phyloP scores from a whole-genome alignment of 768 basidiomycete genomes.

The Phanerodontia chrysosporium region DNA sequence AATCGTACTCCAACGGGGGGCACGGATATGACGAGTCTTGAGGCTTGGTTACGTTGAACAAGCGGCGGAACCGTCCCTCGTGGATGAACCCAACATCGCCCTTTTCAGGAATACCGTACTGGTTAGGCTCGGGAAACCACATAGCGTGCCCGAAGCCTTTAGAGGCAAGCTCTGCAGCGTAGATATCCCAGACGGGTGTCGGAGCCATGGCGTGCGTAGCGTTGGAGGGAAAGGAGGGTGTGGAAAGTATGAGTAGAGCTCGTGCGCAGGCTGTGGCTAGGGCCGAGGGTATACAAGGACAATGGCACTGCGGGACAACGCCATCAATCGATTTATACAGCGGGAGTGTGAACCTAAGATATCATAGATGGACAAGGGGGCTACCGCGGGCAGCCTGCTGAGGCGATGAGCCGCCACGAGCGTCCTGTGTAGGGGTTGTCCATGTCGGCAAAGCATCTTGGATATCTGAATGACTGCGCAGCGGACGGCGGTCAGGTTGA shows the following conservation, averaged over 20 bases:
- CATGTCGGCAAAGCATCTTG: too few relatives aligned
- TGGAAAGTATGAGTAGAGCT: neutral
- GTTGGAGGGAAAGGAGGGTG: neutral
- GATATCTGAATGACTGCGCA: neutral
- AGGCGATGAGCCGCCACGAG: neutral
- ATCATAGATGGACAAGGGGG: neutral
- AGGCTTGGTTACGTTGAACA: constrained; percentile 3
- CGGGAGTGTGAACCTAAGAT: neutral
- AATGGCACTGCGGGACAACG: neutral
- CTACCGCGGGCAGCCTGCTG: too few relatives aligned
- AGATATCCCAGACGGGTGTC: neutral
- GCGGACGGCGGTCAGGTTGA: neutral
- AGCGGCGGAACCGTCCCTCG: neutral
- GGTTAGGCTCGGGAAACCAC: neutral
- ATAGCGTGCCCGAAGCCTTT: neutral
- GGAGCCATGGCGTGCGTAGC: neutral
- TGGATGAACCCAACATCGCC: constrained; percentile 8
- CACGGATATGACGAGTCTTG: too few relatives aligned
- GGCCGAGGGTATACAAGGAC: neutral
- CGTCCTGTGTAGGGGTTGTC: neutral
- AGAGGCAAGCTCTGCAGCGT: neutral
- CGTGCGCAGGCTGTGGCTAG: neutral
- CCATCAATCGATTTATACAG: neutral
- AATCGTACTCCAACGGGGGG: neutral
- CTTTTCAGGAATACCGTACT: neutral